Evolutionary conservation across 495 filamentous ascomycete genomes (phyloP).

Genomic region (Hyaloscypha variabilis): DNA sequence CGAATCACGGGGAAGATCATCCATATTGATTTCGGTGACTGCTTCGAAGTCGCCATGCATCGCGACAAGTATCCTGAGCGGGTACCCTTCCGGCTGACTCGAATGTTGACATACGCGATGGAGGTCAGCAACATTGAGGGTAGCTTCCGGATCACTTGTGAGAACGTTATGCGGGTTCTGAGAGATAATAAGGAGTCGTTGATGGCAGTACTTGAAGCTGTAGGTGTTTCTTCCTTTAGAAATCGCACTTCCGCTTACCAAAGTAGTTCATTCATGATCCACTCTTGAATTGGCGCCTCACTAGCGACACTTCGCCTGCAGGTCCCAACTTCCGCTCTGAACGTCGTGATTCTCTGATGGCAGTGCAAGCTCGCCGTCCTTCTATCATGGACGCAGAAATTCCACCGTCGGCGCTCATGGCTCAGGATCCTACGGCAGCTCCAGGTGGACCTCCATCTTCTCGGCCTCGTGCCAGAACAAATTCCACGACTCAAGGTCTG

Average conservation of each 20-base stretch:
- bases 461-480: constrained; percentile 56
- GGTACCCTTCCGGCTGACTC: constrained; percentile 94
- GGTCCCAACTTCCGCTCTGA: constrained; percentile 82
- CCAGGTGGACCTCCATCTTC: constrained; percentile 52
- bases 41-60: constrained; percentile 99
- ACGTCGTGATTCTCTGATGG: constrained; percentile 54
- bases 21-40: constrained; percentile 99
- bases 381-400: constrained; percentile 72
- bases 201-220: constrained; percentile 97
- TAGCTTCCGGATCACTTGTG: constrained; percentile 94
- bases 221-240: constrained; percentile 51
- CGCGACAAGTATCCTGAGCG: constrained; percentile 98
- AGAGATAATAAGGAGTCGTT: constrained; percentile 96
- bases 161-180: constrained; percentile 97
- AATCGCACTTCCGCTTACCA: constrained; percentile 11
- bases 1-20: constrained; percentile 93
- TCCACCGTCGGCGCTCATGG: constrained; percentile 49
- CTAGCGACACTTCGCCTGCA: constrained; percentile 76
- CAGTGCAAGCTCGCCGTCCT: constrained; percentile 49
- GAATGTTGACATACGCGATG: constrained; percentile 99
- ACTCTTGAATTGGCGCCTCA: constrained; percentile 94
- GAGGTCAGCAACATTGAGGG: constrained; percentile 99
- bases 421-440: constrained; percentile 42
- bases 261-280: constrained; percentile 94
- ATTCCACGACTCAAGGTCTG: constrained; percentile 43